A percentile compares a stretch with the other conserved stretches of the same genome.
Evolutionary conservation across 805 yeast species (phyloP).

Genomic region (Candida anglica): DNA sequence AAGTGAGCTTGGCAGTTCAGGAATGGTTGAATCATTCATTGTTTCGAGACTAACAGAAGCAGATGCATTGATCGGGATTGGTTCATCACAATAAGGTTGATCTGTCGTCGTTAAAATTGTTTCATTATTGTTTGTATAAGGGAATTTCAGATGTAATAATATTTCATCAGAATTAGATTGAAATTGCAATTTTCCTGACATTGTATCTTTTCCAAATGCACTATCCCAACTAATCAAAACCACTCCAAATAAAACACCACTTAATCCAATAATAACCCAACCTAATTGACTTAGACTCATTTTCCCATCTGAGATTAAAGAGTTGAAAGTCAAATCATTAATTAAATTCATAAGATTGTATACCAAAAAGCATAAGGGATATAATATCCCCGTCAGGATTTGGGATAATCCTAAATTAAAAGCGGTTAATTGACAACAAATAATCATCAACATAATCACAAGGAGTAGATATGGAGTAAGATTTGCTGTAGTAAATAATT

Average conservation of each 20-base stretch:
- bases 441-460: constrained; percentile 52
- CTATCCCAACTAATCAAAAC: constrained; percentile 56
- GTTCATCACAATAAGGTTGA: no score
- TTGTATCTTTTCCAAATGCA: constrained; percentile 17
- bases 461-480: constrained; percentile 43
- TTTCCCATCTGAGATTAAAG: constrained; percentile 44
- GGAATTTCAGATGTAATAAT: constrained; percentile 12
- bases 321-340: constrained; percentile 53
- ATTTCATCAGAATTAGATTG: constrained; percentile 10
- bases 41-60: no score
- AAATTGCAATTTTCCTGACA: background rate
- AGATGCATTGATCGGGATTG: no score
- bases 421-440: constrained; percentile 67
- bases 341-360: constrained; percentile 63
- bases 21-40: no score
- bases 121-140: constrained; percentile 8
- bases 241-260: constrained; percentile 65
- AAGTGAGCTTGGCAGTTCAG: no score
- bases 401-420: constrained; percentile 69
- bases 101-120: no score
- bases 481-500: constrained; percentile 15
- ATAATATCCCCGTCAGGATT: constrained; percentile 71
- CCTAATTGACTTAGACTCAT: constrained; percentile 47
- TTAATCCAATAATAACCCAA: constrained; percentile 42
- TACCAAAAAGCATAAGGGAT: constrained; percentile 82